Percentiles rank a stretch among this genome's conserved stretches.
These are phyloP conservation scores for Colletotrichum sp. DNA, from an alignment of 2,329 filamentous ascomycete species.

Conservation along the genomic window DNA sequence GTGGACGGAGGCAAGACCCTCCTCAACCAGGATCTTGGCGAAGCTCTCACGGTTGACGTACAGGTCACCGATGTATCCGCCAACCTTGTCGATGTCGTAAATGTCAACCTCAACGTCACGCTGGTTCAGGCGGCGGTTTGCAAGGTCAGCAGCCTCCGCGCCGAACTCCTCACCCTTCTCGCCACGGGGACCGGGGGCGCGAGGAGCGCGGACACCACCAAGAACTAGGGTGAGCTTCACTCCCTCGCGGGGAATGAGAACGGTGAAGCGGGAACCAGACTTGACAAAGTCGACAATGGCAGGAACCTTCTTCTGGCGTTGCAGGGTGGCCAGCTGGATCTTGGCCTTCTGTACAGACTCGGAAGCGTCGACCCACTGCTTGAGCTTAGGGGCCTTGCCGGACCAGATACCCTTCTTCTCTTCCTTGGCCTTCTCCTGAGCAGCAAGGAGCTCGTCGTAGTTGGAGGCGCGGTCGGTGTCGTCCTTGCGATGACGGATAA, in stretches of 20 bases:
- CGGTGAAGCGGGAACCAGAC: slow-evolving; percentile 91
- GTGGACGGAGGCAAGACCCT: slow-evolving; percentile 91
- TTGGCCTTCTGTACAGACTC: slow-evolving; percentile 95
- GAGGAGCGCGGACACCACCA: slow-evolving; percentile 88
- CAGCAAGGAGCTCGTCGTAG: slow-evolving; percentile 86
- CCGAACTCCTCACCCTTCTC: slow-evolving; percentile 91
- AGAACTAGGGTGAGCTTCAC: slow-evolving; percentile 95
- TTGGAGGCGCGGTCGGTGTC: slow-evolving; percentile 93
- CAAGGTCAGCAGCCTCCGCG: slow-evolving; percentile 91
- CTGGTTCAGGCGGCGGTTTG: slow-evolving; percentile 87
- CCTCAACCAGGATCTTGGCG: slow-evolving; percentile 89
- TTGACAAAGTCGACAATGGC: slow-evolving; percentile 98
- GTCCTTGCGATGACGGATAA: slow-evolving; percentile 93
- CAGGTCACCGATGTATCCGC: slow-evolving; percentile 94
- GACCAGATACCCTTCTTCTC: slow-evolving; percentile 96
- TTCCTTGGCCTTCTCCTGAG: slow-evolving; percentile 82
- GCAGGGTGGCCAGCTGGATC: slow-evolving; percentile 85
- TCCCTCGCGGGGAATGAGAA: slow-evolving; percentile 90
- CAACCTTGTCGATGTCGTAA: slow-evolving; percentile 92
- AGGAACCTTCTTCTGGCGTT: slow-evolving; percentile 90
- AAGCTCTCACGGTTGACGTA: slow-evolving; percentile 97
- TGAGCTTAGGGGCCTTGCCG: slow-evolving; percentile 82
- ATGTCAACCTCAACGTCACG: slow-evolving; percentile 96
- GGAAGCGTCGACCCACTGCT: slow-evolving; percentile 86
- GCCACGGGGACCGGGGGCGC: slow-evolving; percentile 77